These are phyloP conservation scores for Camillea tinctor DNA, from an alignment of 2,329 filamentous ascomycete genomes.

Conservation along the genomic window DNA sequence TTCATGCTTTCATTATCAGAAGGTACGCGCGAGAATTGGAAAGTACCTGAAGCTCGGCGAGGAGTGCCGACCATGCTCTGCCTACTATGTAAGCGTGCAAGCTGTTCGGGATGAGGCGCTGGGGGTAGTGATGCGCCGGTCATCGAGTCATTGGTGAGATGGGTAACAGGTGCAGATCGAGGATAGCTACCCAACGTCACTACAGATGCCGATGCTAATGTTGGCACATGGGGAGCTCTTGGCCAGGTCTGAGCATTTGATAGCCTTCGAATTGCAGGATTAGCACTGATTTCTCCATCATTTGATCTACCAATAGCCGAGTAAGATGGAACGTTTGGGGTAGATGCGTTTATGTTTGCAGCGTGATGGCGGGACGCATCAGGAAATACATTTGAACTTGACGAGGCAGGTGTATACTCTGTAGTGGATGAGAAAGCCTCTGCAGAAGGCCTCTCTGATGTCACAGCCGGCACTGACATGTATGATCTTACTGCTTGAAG, in stretches of 20 bases:
- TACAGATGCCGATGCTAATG: constrained; percentile 18
- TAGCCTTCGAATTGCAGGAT: constrained; percentile 25
- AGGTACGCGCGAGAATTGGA: constrained; percentile 42
- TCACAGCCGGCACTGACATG: constrained; percentile 26
- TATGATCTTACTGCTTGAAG: constrained; percentile 24
- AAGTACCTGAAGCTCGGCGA: constrained; percentile 43
- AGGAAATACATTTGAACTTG: constrained; percentile 16
- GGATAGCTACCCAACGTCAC: constrained; percentile 35
- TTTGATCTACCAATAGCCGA: constrained; percentile 7
- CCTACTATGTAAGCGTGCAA: constrained; percentile 38
- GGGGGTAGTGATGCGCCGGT: constrained; percentile 38
- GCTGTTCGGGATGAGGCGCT: constrained; percentile 39
- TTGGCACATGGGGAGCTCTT: constrained; percentile 28
- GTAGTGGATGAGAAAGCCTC: constrained; percentile 22
- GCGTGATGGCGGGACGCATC: constrained; percentile 17
- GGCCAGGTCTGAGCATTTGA: constrained; percentile 49
- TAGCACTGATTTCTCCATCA: constrained; percentile 6
- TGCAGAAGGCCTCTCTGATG: constrained; percentile 21
- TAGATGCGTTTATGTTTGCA: constrained; percentile 8
- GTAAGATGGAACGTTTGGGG: constrained; percentile 19
- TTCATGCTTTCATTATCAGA: constrained; percentile 33
- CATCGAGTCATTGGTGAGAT: constrained; percentile 33
- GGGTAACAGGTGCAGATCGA: constrained; percentile 40
- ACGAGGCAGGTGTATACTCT: constrained; percentile 24
- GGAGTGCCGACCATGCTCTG: constrained; percentile 37